Evolutionary conservation across 768 basidiomycete genomes (phyloP).

Genomic region (Lentinula aciculospora): DNA sequence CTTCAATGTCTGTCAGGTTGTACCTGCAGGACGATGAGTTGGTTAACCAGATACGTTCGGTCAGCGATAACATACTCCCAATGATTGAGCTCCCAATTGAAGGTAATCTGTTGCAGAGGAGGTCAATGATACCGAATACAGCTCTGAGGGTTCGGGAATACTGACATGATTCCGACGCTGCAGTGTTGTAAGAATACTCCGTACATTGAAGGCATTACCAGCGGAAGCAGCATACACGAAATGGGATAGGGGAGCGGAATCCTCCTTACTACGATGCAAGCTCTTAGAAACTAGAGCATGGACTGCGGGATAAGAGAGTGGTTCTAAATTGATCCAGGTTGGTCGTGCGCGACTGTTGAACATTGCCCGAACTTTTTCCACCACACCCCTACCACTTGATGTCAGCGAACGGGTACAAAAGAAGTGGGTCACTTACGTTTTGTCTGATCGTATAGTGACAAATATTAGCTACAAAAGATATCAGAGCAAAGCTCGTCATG

Average conservation of each 20-base stretch:
- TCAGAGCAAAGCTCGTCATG: conserved; percentile 1
- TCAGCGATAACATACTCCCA: conserved; percentile 48
- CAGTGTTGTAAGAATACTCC: conserved; percentile 57
- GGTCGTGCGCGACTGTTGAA: conserved; percentile 52
- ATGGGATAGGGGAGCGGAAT: conserved; percentile 45
- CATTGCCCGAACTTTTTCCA: conserved; percentile 50
- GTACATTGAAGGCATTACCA: conserved; percentile 67
- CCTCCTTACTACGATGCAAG: conserved; percentile 52
- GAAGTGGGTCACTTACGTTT: conserved; percentile 31
- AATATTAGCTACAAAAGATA: conserved; percentile 47
- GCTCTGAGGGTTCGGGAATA: conserved; percentile 4
- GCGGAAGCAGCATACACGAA: conserved; percentile 53
- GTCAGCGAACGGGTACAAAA: not conserved
- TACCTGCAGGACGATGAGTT: conserved; percentile 28
- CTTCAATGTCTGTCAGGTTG: conserved; percentile 52
- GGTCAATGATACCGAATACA: not conserved
- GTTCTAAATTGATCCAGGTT: conserved; percentile 66
- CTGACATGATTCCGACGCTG: conserved; percentile 60
- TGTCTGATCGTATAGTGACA: conserved; percentile 54
- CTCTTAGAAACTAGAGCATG: conserved; percentile 58
- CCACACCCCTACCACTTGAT: conserved; percentile 26
- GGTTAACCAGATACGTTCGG: not conserved
- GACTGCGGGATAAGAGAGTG: conserved; percentile 51
- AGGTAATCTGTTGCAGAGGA: conserved; percentile 45
- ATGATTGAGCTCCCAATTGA: conserved; percentile 57